Conservation (phyloP, 2,329 filamentous ascomycete species). For the Hortaea werneckii region DNA sequence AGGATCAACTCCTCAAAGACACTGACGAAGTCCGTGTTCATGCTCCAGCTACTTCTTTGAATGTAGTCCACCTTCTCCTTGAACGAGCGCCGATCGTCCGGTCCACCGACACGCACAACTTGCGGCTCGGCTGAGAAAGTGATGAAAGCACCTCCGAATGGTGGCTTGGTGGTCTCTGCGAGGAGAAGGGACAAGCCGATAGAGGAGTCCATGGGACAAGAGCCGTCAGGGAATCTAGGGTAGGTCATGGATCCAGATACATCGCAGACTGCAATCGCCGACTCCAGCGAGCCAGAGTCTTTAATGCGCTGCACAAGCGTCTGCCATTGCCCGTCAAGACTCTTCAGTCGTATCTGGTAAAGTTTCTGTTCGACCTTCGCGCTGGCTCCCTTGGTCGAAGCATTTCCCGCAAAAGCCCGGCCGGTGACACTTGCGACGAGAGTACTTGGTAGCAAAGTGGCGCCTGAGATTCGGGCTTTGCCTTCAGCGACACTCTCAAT, state of each 20-base stretch:
- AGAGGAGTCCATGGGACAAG: constrained; percentile 42
- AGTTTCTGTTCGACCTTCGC: constrained; percentile 23
- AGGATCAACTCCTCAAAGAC: constrained; percentile 47
- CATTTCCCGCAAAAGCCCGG: neutral
- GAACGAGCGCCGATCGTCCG: constrained; percentile 26
- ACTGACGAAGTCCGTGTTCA: constrained; percentile 43
- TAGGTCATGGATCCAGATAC: constrained; percentile 45
- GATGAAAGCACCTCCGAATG: constrained; percentile 47
- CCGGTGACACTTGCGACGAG: constrained; percentile 27
- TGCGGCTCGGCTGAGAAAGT: constrained; percentile 39
- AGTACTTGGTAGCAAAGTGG: constrained; percentile 43
- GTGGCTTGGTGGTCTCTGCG: constrained; percentile 42
- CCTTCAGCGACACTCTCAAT: constrained; percentile 40
- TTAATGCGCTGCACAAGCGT: constrained; percentile 47
- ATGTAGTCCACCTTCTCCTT: constrained; percentile 34
- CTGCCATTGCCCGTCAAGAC: constrained; percentile 46
- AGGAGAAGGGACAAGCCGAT: constrained; percentile 49
- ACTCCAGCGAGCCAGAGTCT: constrained; percentile 44
- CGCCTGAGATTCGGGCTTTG: constrained; percentile 44
- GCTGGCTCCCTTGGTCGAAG: constrained; percentile 6
- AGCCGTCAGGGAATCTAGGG: constrained; percentile 36
- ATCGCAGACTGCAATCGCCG: constrained; percentile 48
- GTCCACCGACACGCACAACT: constrained; percentile 34
- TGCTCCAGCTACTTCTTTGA: constrained; percentile 26
- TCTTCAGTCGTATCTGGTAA: constrained; percentile 25